Evolutionary conservation across 768 basidiomycete genomes (phyloP), one percentile per base, ranked within the genome.

Genomic region (Rhodotorula taiwanensis): DNA sequence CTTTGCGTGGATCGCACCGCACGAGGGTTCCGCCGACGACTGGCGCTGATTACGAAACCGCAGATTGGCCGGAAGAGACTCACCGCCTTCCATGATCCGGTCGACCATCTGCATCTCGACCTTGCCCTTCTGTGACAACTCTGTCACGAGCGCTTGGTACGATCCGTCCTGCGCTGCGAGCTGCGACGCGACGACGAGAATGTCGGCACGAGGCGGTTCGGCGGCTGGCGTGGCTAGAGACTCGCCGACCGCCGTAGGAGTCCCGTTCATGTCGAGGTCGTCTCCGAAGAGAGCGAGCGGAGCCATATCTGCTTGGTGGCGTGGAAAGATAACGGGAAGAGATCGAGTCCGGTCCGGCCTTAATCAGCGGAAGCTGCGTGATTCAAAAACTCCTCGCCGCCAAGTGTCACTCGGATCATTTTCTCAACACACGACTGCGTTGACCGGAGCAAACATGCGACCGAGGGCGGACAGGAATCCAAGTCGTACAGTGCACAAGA

Each of bases 41-140:
- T 39, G 16, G 10, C 36, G 36, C 36, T 39, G 36, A 39, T 39
- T 39, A 39, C 36, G 36, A 16, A 39, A 10, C 36, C 41, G n/a
- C n/a, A n/a, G n/a, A 20, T 13, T 44, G 13, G 43, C 43, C 43
- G 51, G 36, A 20, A 6, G 36, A 7, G 39, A 60, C 80, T 55
- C 72, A 90, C 89, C 89, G 78, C 82, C 81, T 75, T 88, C 89
- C 21, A 89, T 77, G 64, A 93, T 77, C 64, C 90, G 80, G 75
- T 93, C 89, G 33, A 91, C 77, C 78, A 92, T 83, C 73, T 89
- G 84, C 72, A 81, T 85, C 71, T 92, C 88, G 34, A 89, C 84
- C 39, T 77, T 72, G 34, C 89, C 42, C 39, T 77, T 72, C 16
- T 52, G 51, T 5, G 49, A 23, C 61, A 89, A 77, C 67, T 80